Percentiles rank a stretch among this genome's conserved stretches.
Evolutionary conservation across 2,329 filamentous ascomycete species (phyloP).

Genomic region (Rosellinia necatrix): DNA sequence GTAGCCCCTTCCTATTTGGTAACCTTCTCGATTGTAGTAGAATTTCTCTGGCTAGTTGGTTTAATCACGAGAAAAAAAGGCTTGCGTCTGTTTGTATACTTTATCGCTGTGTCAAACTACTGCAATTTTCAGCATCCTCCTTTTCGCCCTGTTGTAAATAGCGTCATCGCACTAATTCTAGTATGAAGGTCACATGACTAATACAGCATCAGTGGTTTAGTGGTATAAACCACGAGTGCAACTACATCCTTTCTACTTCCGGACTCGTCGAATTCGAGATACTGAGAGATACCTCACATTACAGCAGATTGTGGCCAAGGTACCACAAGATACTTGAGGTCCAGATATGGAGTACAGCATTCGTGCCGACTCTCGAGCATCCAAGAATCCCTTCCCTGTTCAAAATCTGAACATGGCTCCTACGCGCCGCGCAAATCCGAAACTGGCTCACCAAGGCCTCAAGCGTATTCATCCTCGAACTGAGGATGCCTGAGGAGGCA

Average conservation of each 20-base stretch:
- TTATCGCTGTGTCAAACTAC: too few relatives aligned
- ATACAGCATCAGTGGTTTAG: constrained; percentile 49
- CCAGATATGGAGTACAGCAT: constrained; percentile 13
- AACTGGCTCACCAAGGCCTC: constrained; percentile 7
- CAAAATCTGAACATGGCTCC: constrained; percentile 9
- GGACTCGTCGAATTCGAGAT: constrained; percentile 3
- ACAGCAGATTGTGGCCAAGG: constrained; percentile 5
- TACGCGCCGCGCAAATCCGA: constrained; percentile 11
- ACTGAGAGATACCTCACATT: constrained; percentile 5
- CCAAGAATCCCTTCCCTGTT: constrained; percentile 3
- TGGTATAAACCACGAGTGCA: constrained; percentile 51
- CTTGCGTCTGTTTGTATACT: too few relatives aligned
- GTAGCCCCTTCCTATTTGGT: too few relatives aligned
- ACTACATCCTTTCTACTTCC: constrained; percentile 9
- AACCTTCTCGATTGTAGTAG: too few relatives aligned
- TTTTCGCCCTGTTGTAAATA: too few relatives aligned
- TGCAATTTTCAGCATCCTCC: too few relatives aligned
- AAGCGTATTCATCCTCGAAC: neutral
- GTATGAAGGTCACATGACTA: neutral
- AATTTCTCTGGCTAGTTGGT: too few relatives aligned
- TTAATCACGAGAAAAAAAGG: too few relatives aligned
- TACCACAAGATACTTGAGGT: constrained; percentile 17
- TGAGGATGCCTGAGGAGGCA: constrained; percentile 3
- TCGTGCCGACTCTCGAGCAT: constrained; percentile 8
- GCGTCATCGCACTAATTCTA: too few relatives aligned